These are phyloP conservation scores for Diaporthe eres DNA, from an alignment of 2,329 filamentous ascomycete genomes.

Conservation along the genomic window DNA sequence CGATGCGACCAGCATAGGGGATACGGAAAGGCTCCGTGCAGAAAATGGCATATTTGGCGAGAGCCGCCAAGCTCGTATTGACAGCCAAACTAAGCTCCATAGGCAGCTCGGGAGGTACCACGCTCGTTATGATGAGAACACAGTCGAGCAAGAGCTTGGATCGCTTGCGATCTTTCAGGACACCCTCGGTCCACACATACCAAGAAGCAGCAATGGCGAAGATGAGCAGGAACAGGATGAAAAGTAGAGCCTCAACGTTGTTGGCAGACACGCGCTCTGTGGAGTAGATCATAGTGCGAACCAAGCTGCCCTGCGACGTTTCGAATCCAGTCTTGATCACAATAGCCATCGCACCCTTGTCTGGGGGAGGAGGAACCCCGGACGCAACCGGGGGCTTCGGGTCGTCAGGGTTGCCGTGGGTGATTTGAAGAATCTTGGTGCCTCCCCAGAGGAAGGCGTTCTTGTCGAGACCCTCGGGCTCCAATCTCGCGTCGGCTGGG, in stretches of 20 bases:
- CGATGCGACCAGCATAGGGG: conserved; percentile 93
- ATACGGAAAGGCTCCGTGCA: conserved; percentile 99
- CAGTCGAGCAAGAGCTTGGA: conserved; percentile 98
- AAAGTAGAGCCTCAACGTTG: conserved; percentile 94
- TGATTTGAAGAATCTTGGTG: conserved; percentile 96
- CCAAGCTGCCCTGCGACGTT: conserved; percentile 96
- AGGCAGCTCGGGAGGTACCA: conserved; percentile 96
- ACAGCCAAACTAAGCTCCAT: conserved; percentile 99
- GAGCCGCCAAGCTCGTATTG: conserved; percentile 94
- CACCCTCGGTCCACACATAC: conserved; percentile 99
- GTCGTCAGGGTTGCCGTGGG: conserved; percentile 85
- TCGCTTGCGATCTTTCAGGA: conserved; percentile 92
- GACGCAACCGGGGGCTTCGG: conserved; percentile 79
- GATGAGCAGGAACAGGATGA: conserved; percentile 95
- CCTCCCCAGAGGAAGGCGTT: conserved; percentile 97
- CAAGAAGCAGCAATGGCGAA: conserved; percentile 98
- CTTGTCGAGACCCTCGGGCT: conserved; percentile 94
- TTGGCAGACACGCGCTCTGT: conserved; percentile 99
- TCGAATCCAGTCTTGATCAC: conserved; percentile 99
- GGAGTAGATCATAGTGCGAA: conserved; percentile 99
- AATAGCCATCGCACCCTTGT: conserved; percentile 93
- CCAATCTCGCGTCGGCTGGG: conserved; percentile 83
- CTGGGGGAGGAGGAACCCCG: conserved; percentile 86
- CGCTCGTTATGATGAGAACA: conserved; percentile 96
- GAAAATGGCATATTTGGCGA: conserved; percentile 97